Percentiles rank a stretch among this genome's conserved stretches.
Conservation (phyloP, 495 filamentous ascomycete genomes). For the Xylaria palmicola region DNA sequence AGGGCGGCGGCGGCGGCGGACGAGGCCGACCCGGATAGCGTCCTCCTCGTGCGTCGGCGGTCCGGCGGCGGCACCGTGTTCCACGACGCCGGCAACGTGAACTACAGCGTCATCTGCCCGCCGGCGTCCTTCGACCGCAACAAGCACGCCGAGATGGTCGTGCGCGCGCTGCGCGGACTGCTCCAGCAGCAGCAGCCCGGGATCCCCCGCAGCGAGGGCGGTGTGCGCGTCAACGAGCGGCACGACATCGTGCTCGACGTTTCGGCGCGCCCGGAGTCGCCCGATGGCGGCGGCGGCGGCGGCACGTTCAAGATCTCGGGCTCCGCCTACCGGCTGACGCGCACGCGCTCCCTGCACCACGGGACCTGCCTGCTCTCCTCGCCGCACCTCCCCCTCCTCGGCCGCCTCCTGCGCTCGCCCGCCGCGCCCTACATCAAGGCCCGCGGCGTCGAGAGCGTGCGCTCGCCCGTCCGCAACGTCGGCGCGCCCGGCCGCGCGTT, state of each 20-base stretch:
- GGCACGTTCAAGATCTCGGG: constrained; percentile 79
- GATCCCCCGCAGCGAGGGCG: constrained; percentile 6
- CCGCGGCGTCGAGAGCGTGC: constrained; percentile 89
- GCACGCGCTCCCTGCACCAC: constrained; percentile 78
- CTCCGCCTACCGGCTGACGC: constrained; percentile 87
- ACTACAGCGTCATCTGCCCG: constrained; percentile 88
- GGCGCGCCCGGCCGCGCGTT: constrained; percentile 48
- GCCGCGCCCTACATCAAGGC: constrained; percentile 73
- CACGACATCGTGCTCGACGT: constrained; percentile 86
- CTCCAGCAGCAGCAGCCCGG: too few species aligned
- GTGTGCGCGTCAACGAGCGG: constrained; percentile 74
- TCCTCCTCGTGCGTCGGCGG: constrained; percentile 73
- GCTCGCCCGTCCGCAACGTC: constrained; percentile 80
- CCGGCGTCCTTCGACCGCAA: constrained; percentile 71
- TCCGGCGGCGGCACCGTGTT: constrained; percentile 92
- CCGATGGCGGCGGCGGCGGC: constrained; percentile 15
- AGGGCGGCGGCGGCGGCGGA: constrained; percentile 25
- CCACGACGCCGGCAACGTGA: constrained; percentile 88
- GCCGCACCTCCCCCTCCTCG: constrained; percentile 64
- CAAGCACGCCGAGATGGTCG: constrained; percentile 88
- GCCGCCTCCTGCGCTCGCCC: constrained; percentile 66
- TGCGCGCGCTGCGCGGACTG: constrained; percentile 63
- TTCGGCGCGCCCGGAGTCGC: constrained; percentile 27
- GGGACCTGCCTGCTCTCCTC: constrained; percentile 81
- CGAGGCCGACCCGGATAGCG: constrained; percentile 11